Base-by-base conservation (phyloP, 2,329 filamentous ascomycete species). In the Scedosporium dehoogii region DNA sequence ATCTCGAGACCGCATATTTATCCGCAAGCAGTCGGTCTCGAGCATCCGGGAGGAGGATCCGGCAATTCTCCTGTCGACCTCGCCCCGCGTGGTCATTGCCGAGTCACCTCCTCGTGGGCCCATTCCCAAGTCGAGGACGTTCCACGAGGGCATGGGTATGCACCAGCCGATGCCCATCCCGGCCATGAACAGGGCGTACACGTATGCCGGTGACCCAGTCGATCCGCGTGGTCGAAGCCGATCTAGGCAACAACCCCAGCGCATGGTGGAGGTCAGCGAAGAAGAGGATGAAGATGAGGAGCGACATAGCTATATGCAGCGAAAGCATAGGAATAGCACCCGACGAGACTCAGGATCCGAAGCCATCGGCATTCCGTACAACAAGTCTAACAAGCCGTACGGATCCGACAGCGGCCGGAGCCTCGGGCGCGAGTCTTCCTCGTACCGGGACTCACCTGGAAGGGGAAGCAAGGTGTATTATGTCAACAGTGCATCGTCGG, bases 171-270 rank as follows among this genome's bases (percentile, higher is more conserved):
- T 18, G 23, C 44, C 21, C 21, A 60, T 58, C 16, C 53, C 60
- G 18, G 14, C n/a, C 14, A 14, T 58, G 33, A 21, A 10, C 21
- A 58, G 60, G 53, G 21, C 60, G 9, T 18, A 46, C 51, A 62
- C 60, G 1, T 62, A 33, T 12, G 14, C 38, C 33, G 60, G 21
- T 14, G 60, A 48, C 16, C 21, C 14, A 9, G 21, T 16, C 25
- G 33, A 48, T 12, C 33, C 60, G 21, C 60, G 60, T n/a, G 60
- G 60, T n/a, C 53, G 60, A 48, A 58, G 60, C 42, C 60, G 60
- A 23, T 58, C 51, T 3, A 57, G 53, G 23, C 29, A 58, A 9
- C 60, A 62, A 14, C 9, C 60, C 27, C 60, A 62, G 33, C 23
- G 12, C 21, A 27, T 21, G 14, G n/a, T 16, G 38, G 53, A 62